Evolutionary conservation across 768 basidiomycete genomes (phyloP), one percentile per base, ranked within the genome.

Genomic region (Boletus rubropictus): DNA sequence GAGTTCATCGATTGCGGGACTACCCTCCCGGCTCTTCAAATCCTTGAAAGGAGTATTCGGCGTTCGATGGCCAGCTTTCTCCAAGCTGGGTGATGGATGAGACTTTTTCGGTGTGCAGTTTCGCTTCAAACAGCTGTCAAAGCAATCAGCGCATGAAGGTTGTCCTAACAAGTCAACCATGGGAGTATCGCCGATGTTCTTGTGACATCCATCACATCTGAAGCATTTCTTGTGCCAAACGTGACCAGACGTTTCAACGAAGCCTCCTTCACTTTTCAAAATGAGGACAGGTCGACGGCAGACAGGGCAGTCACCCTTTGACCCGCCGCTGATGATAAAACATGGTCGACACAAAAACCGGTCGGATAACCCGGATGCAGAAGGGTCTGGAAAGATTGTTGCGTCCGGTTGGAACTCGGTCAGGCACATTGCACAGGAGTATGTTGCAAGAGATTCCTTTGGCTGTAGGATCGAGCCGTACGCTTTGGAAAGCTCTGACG

Each of bases 191-290:
- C 86, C 82, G 27, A 91, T 82, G 51, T 82, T 77, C 67, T 79
- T 85, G 62, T 69, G 74, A 60, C 89, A 92, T 5, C 79, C 81
- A 14, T 76, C 72, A 58, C 89, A 92, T 52, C 72, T 73, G 67
- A 90, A 92, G 62, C 89, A 92, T 38, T 70, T 74, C 63, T 84
- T 87, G 59, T 92, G 89, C 89, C 89, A 92, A 53, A 81, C 78
- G 36, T 75, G 75, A 35, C 78, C 80, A 5, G 77, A 75, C 5
- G 79, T 80, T 60, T 89, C 82, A 35, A 92, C 73, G 52, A 84
- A 90, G 4, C 78, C 80, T 3, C 89, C 89, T 65, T 91, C 89
- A 3, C 78, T 74, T 60, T 82, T 87, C 35, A 90, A 70, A 17
- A 80, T 78, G 18, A 89, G 74, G 18, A 92, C 89, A 5, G 87